A percentile compares a stretch with the other conserved stretches of the same genome.
Evolutionary conservation across 441 rosid species (phyloP).

Genomic region (Erodium chrysanthum): DNA sequence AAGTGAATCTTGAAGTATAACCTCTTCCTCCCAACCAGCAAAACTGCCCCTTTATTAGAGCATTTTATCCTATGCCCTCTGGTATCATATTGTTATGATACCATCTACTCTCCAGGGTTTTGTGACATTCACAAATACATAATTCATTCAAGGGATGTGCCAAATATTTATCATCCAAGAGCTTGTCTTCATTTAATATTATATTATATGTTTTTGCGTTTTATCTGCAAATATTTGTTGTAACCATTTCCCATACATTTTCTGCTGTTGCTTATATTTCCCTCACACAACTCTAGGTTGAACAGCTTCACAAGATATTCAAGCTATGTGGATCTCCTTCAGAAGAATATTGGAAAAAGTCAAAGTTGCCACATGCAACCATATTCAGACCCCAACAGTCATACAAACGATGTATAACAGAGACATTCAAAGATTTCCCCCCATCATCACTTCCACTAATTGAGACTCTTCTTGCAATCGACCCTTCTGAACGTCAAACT

Average conservation of each 20-base stretch:
- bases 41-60: not conserved
- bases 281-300: slow-evolving; percentile 35
- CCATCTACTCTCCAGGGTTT: not conserved
- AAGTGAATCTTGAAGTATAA: too few relatives aligned
- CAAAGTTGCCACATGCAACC: slow-evolving; percentile 52
- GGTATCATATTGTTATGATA: not conserved
- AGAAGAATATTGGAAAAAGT: slow-evolving; percentile 58
- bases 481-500: slow-evolving; percentile 42
- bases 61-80: not conserved
- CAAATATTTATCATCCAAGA: not conserved
- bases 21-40: not conserved
- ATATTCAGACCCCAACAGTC: slow-evolving; percentile 49
- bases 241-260: not conserved
- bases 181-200: not conserved
- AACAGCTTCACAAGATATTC: slow-evolving; percentile 54
- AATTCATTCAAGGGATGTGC: not conserved
- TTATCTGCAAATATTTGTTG: not conserved
- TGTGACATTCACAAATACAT: not conserved
- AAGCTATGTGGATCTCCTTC: slow-evolving; percentile 64
- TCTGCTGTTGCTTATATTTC: slow-evolving; percentile 2
- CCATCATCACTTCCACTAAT: slow-evolving; percentile 41
- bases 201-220: not conserved
- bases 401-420: slow-evolving; percentile 39
- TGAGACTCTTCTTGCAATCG: slow-evolving; percentile 51
- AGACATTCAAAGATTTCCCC: slow-evolving; percentile 48